Conservation (phyloP, 2,329 filamentous ascomycete genomes). For the Coniochaeta pulveracea region DNA sequence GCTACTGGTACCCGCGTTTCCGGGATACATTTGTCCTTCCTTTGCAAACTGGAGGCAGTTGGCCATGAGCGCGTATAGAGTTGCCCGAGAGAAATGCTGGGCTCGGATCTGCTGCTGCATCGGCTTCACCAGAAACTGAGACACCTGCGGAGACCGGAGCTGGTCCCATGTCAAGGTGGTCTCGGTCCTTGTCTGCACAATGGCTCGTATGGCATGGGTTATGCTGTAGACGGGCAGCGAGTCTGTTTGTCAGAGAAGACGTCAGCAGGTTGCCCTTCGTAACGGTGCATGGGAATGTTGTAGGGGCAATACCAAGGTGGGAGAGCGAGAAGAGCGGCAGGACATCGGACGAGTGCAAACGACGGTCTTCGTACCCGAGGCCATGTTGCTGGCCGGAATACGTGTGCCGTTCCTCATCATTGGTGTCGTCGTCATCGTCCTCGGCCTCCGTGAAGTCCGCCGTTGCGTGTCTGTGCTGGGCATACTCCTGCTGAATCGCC, state of each 20-base stretch:
- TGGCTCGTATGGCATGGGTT: constrained; percentile 77
- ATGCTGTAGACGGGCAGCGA: constrained; percentile 80
- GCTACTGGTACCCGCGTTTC: constrained; percentile 71
- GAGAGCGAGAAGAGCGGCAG: constrained; percentile 73
- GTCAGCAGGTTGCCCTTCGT: constrained; percentile 16
- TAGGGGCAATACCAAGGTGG: constrained; percentile 59
- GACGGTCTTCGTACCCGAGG: constrained; percentile 22
- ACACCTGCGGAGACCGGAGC: constrained; percentile 87
- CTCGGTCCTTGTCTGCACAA: constrained; percentile 78
- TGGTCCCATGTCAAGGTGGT: constrained; percentile 93
- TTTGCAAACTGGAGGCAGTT: constrained; percentile 92
- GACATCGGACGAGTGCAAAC: constrained; percentile 20
- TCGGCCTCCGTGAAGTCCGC: constrained; percentile 57
- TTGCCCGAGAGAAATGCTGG: constrained; percentile 75
- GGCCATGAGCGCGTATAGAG: constrained; percentile 80
- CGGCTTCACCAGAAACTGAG: constrained; percentile 89
- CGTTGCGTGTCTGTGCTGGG: constrained; percentile 38
- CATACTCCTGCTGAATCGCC: constrained; percentile 19
- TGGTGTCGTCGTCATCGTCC: constrained; percentile 34
- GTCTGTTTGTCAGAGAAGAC: constrained; percentile 37
- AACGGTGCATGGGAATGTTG: not conserved
- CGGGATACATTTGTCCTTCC: constrained; percentile 70
- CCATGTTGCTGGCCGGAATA: constrained; percentile 17
- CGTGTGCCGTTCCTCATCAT: constrained; percentile 21
- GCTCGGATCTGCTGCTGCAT: constrained; percentile 82